A percentile compares a stretch with the other conserved stretches of the same genome.
Conservation (phyloP, 441 rosid species). For the Pelargonium myrrhifolium region DNA sequence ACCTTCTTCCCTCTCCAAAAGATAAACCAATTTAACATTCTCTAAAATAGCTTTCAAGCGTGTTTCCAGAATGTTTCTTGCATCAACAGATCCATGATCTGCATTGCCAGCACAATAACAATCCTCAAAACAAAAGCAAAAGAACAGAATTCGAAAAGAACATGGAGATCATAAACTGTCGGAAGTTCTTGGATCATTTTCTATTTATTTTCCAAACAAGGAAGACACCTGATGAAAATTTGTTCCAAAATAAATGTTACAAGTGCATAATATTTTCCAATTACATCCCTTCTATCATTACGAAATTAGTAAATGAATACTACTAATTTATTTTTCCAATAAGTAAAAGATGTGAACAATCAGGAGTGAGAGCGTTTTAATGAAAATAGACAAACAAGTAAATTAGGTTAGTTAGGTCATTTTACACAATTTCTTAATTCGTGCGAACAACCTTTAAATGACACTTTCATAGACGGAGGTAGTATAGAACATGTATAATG, state of each 20-base stretch:
- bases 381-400: too few relatives aligned
- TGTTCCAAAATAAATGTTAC: too few relatives aligned
- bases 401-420: too few relatives aligned
- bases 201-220: not conserved
- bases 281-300: constrained; percentile 35
- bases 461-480: too few relatives aligned
- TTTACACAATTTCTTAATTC: too few relatives aligned
- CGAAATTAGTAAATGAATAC: not conserved
- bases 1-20: constrained; percentile 79
- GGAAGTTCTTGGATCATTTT: not conserved
- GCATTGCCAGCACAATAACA: constrained; percentile 22
- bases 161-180: constrained; percentile 2
- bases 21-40: constrained; percentile 76
- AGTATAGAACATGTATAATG: not conserved
- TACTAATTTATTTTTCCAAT: not conserved
- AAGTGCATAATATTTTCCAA: constrained; percentile 23
- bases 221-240: not conserved
- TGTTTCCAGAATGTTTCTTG: constrained; percentile 42
- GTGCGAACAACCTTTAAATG: too few relatives aligned
- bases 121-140: constrained; percentile 6
- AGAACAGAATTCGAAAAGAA: not conserved
- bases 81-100: constrained; percentile 41
- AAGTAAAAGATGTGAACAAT: not conserved
- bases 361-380: not conserved
- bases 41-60: constrained; percentile 71